These are phyloP conservation scores for Lyophyllum semitale DNA, from an alignment of 768 basidiomycete genomes.

Conservation along the genomic window DNA sequence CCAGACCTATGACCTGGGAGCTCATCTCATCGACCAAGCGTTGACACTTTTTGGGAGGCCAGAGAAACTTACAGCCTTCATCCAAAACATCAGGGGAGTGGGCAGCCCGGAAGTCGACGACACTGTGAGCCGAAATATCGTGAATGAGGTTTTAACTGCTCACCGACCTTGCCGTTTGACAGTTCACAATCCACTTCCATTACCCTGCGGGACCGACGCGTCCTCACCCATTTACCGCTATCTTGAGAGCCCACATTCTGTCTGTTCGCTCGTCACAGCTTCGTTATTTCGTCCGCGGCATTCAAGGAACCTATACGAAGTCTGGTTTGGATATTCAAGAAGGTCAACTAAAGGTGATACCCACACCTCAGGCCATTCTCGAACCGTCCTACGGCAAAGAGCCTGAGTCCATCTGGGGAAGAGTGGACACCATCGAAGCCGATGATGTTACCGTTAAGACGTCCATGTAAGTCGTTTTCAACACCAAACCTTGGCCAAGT, in stretches of 20 bases:
- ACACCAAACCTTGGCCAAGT: background rate
- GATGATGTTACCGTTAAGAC: constrained; percentile 44
- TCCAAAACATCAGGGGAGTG: constrained; percentile 68
- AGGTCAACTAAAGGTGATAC: constrained; percentile 64
- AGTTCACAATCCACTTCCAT: constrained; percentile 59
- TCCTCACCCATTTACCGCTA: constrained; percentile 62
- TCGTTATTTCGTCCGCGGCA: constrained; percentile 73
- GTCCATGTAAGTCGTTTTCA: constrained; percentile 30
- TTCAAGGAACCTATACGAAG: constrained; percentile 72
- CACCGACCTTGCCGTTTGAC: background rate
- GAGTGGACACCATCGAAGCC: constrained; percentile 52
- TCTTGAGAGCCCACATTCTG: constrained; percentile 68
- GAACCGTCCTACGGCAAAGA: constrained; percentile 57
- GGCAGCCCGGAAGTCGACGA: constrained; percentile 70
- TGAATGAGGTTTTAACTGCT: background rate
- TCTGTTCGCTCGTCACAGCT: constrained; percentile 68
- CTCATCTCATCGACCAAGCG: constrained; percentile 81
- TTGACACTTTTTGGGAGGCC: constrained; percentile 79
- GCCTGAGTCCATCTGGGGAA: constrained; percentile 64
- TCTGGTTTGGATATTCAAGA: constrained; percentile 81
- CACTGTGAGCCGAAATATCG: constrained; percentile 39
- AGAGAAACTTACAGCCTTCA: constrained; percentile 62
- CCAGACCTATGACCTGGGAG: constrained; percentile 74
- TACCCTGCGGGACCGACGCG: constrained; percentile 41
- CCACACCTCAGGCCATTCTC: constrained; percentile 46